These are phyloP conservation scores for Talaromyces funiculosus DNA, from an alignment of 2,329 filamentous ascomycete species.

Conservation along the genomic window DNA sequence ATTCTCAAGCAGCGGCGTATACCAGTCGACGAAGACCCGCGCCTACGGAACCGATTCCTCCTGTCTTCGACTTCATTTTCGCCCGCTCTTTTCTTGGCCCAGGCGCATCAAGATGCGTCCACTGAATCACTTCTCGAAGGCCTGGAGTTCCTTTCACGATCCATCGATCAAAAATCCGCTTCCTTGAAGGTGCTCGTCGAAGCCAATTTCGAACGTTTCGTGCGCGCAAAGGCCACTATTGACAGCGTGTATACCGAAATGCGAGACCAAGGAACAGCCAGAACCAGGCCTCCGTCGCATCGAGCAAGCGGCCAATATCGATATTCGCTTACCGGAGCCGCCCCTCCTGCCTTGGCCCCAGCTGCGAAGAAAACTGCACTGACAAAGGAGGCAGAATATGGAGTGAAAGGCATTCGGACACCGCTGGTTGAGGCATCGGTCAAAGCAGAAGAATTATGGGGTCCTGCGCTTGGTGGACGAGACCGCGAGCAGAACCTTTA, in stretches of 20 bases:
- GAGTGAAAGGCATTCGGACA: slow-evolving; percentile 77
- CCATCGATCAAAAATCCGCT: slow-evolving; percentile 96
- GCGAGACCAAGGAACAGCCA: slow-evolving; percentile 62
- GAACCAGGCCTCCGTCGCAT: slow-evolving; percentile 46
- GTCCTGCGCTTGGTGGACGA: slow-evolving; percentile 80
- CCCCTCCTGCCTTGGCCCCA: slow-evolving; percentile 33
- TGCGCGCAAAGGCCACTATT: slow-evolving; percentile 93
- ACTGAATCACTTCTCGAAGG: slow-evolving; percentile 75
- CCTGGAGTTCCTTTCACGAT: slow-evolving; percentile 77
- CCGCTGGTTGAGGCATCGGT: slow-evolving; percentile 84
- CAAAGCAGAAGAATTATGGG: slow-evolving; percentile 97
- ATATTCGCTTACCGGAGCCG: slow-evolving; percentile 38
- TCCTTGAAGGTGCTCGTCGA: slow-evolving; percentile 95
- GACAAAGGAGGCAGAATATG: slow-evolving; percentile 87
- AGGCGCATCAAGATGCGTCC: slow-evolving; percentile 81
- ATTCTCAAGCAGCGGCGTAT: slow-evolving; percentile 71
- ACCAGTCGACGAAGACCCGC: slow-evolving; percentile 75
- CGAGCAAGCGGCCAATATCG: slow-evolving; percentile 59
- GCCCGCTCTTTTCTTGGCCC: slow-evolving; percentile 82
- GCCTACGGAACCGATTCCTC: slow-evolving; percentile 82
- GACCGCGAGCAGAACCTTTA: slow-evolving; percentile 88
- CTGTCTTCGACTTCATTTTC: slow-evolving; percentile 95
- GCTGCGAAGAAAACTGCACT: slow-evolving; percentile 83
- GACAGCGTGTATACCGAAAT: slow-evolving; percentile 99
- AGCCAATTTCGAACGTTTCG: slow-evolving; percentile 97